Evolutionary conservation across 2,329 filamentous ascomycete genomes (phyloP), one percentile per base, ranked within the genome.

Genomic region (Paraphoma sp.): DNA sequence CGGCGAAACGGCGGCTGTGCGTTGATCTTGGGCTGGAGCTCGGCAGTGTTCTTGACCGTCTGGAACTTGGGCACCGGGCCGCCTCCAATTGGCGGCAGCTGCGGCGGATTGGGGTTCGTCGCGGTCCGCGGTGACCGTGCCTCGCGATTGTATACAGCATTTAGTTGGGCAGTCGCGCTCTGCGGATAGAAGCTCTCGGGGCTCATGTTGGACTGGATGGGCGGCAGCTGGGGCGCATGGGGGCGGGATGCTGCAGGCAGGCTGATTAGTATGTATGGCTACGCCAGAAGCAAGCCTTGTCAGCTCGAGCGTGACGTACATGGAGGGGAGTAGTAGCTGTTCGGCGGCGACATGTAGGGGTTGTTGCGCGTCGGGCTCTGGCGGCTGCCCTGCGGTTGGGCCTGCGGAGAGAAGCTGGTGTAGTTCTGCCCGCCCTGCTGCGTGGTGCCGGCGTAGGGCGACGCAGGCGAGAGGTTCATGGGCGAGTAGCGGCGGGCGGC

Each of bases 401-500:
- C 62, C 54, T 78, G 75, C 23, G 66, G 83, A 64, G 75, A 82
- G 66, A 78, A 79, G 71, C 72, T 77, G 49, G 72, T 73, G 60
- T 78, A 79, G 58, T 57, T 67, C 55, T 81, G 73, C 63, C 69
- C 70, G 48, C 73, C 74, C 61, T 81, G 82, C 72, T 81, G 86
- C 60, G 82, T 86, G 75, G 82, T 90, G 46, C 80, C 84, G 73
- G 86, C 85, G 79, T 96, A 96, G 33, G 92, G 88, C 53, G 91
- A 89, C 33, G 89, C 87, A 41, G 93, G 91, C 58, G 93, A 92
- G 59, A 96, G 82, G 76, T 97, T 94, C 93, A 97, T 97, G 62
- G 94, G 95, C 45, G 94, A 98, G 79, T 98, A 98, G 73, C 93
- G 88, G 76, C 96, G 91, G 57, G 93, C 91, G 54, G 92, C 92